These are phyloP conservation scores for Phialophora chinensis DNA, from an alignment of 2,329 filamentous ascomycete genomes.

Conservation along the genomic window DNA sequence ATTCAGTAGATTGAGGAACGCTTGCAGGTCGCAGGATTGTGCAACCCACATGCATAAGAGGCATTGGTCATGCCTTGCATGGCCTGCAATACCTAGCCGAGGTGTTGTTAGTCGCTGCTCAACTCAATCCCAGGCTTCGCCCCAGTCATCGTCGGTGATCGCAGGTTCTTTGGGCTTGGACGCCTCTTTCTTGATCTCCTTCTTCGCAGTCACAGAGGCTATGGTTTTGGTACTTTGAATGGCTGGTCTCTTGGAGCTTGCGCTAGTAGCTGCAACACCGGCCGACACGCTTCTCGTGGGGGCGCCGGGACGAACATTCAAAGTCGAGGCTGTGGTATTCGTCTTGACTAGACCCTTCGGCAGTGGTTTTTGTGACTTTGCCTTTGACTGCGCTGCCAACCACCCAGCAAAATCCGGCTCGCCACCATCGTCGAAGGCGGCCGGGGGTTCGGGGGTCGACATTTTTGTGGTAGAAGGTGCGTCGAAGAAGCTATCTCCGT, in stretches of 20 bases:
- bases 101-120: neutral
- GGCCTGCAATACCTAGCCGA: neutral
- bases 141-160: slow-evolving; percentile 53
- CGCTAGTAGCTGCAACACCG: slow-evolving; percentile 39
- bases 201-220: slow-evolving; percentile 55
- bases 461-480: slow-evolving; percentile 44
- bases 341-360: slow-evolving; percentile 82
- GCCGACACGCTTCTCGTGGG: slow-evolving; percentile 48
- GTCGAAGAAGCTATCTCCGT: slow-evolving; percentile 58
- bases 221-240: slow-evolving; percentile 52
- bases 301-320: slow-evolving; percentile 43
- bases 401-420: slow-evolving; percentile 97
- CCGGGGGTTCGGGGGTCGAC: slow-evolving; percentile 43
- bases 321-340: slow-evolving; percentile 43
- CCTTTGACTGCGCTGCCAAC: slow-evolving; percentile 82
- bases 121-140: slow-evolving; percentile 55
- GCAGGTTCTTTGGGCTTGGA: slow-evolving; percentile 33
- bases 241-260: slow-evolving; percentile 45
- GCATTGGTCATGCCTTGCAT: neutral
- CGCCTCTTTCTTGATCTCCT: slow-evolving; percentile 66
- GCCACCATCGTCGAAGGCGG: slow-evolving; percentile 74
- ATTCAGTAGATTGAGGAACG: neutral
- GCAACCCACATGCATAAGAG: neutral
- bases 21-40: neutral
- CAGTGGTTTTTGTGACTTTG: slow-evolving; percentile 74